A percentile compares a stretch with the other conserved stretches of the same genome.
Evolutionary conservation across 2,329 filamentous ascomycete species (phyloP).

Genomic region (Davidsoniella virescens): DNA sequence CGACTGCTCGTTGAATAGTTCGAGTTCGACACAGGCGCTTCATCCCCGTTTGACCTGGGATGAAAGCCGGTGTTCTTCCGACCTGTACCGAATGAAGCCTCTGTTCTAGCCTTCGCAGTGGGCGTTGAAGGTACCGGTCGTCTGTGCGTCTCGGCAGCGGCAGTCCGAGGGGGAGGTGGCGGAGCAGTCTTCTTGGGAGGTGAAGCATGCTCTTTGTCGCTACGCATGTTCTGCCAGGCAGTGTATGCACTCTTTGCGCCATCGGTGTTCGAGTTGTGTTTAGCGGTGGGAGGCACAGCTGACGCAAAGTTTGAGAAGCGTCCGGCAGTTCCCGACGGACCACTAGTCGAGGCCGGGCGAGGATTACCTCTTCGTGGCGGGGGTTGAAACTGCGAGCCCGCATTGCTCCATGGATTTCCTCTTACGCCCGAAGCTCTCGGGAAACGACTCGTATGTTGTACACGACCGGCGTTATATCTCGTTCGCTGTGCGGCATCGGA

Average conservation of each 20-base stretch:
- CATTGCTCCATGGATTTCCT: constrained; percentile 41
- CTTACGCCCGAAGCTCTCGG: constrained; percentile 36
- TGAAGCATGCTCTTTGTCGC: background rate
- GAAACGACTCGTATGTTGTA: constrained; percentile 20
- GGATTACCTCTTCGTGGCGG: constrained; percentile 28
- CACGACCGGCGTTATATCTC: constrained; percentile 33
- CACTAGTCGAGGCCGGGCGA: constrained; percentile 1
- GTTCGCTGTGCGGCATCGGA: constrained; percentile 32
- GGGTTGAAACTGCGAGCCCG: constrained; percentile 31
- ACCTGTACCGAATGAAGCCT: constrained; percentile 35
- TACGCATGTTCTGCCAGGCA: constrained; percentile 29
- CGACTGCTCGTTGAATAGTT: constrained; percentile 30
- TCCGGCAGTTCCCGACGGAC: constrained; percentile 13
- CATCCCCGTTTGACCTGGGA: constrained; percentile 36
- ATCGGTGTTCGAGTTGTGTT: constrained; percentile 22
- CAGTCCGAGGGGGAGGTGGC: constrained; percentile 18
- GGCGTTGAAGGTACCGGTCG: constrained; percentile 33
- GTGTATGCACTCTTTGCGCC: constrained; percentile 26
- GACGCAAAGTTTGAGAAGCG: constrained; percentile 22
- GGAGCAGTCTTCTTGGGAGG: constrained; percentile 18
- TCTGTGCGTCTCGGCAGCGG: constrained; percentile 19
- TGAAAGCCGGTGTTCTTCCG: constrained; percentile 31
- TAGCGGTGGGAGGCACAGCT: constrained; percentile 27
- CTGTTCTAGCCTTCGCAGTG: constrained; percentile 34
- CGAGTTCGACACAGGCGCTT: constrained; percentile 32